Conservation (phyloP, 129 eudicot species). For the Centella asiatica region DNA sequence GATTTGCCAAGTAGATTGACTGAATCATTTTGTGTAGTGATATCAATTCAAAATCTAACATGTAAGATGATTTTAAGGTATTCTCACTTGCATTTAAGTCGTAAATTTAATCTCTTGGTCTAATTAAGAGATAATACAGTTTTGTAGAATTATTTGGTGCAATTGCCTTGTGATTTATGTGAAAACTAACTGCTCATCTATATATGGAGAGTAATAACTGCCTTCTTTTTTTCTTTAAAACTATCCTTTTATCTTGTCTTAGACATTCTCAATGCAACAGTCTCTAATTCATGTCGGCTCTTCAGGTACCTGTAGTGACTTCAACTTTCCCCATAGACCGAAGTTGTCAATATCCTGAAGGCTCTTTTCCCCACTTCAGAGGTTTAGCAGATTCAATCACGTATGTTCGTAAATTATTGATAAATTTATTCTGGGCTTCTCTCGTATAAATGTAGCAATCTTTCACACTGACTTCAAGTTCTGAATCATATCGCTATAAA, state of each 20-base stretch:
- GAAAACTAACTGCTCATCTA: not conserved
- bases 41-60: no score
- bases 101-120: no score
- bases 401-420: conserved; percentile 34
- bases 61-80: no score
- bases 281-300: conserved; percentile 13
- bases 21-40: no score
- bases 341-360: conserved; percentile 75
- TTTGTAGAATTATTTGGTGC: not conserved
- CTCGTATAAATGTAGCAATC: conserved; percentile 11
- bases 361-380: conserved; percentile 85
- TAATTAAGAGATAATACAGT: no score
- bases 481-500: not conserved
- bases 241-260: not conserved
- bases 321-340: conserved; percentile 74
- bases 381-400: conserved; percentile 83
- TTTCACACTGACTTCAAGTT: conserved; percentile 23
- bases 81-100: no score
- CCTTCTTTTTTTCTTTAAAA: not conserved
- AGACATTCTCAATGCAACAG: not conserved
- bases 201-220: not conserved
- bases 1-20: no score
- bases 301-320: conserved; percentile 94
- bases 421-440: conserved; percentile 4
- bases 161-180: no score